Percentiles rank a stretch among this genome's conserved stretches.
Evolutionary conservation across 2,329 filamentous ascomycete species (phyloP).

Genomic region (Tolypocladium ophioglossoides): DNA sequence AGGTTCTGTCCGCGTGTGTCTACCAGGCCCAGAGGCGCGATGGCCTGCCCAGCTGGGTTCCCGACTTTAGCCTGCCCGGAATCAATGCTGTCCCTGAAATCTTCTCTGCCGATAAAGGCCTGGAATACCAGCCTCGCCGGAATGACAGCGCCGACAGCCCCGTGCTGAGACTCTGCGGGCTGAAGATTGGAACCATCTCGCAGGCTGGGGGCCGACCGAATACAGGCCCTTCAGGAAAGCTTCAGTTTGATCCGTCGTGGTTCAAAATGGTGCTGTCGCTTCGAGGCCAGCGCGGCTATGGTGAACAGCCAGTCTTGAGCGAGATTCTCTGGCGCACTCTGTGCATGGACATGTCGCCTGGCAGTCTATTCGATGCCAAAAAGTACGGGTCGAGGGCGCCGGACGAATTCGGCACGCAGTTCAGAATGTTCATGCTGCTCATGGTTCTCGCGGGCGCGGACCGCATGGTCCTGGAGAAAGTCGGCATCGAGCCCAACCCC

Average conservation of each 20-base stretch:
- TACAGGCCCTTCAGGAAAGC: slow-evolving; percentile 7
- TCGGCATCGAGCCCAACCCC: slow-evolving; percentile 12
- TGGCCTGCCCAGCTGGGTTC: slow-evolving; percentile 13
- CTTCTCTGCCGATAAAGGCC: slow-evolving; percentile 11
- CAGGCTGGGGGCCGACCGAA: slow-evolving; percentile 6
- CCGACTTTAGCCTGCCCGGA: slow-evolving; percentile 11
- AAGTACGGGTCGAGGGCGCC: slow-evolving; percentile 7
- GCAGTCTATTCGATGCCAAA: slow-evolving; percentile 8
- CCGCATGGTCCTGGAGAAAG: slow-evolving; percentile 17
- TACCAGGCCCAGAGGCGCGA: slow-evolving; percentile 1
- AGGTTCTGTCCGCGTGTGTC: slow-evolving; percentile 8
- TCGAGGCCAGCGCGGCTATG: not conserved
- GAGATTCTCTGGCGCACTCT: slow-evolving; percentile 13
- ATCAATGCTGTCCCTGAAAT: slow-evolving; percentile 9
- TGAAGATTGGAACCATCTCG: slow-evolving; percentile 7
- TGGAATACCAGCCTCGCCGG: slow-evolving; percentile 4
- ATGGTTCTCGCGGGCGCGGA: slow-evolving; percentile 21
- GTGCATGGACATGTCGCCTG: slow-evolving; percentile 14
- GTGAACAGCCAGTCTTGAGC: slow-evolving; percentile 4
- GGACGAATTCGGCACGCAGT: slow-evolving; percentile 9
- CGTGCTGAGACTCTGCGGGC: slow-evolving; percentile 5
- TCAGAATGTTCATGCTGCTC: slow-evolving; percentile 11
- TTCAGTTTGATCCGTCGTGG: slow-evolving; percentile 12
- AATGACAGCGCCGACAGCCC: not conserved
- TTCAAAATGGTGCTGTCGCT: slow-evolving; percentile 10